phyloP scores from a whole-genome alignment of 768 basidiomycete genomes.

The Daedaleopsis nitida region DNA sequence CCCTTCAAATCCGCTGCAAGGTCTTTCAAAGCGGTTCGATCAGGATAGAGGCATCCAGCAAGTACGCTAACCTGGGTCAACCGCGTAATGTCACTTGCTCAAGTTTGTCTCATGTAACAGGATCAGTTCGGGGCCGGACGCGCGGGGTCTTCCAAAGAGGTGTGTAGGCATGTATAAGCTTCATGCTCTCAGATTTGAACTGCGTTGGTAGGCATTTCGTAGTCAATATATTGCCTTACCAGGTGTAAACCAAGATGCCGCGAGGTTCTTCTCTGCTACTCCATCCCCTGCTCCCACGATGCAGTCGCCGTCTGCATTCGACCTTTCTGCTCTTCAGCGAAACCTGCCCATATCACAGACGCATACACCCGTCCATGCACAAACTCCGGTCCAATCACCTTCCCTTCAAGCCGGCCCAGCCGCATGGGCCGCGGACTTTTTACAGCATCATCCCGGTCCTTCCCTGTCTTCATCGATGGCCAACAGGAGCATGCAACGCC shows the following conservation, averaged over 20 bases:
- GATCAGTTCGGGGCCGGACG: constrained; percentile 69
- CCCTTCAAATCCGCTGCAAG: constrained; percentile 80
- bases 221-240: constrained; percentile 46
- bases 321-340: constrained; percentile 56
- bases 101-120: constrained; percentile 34
- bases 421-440: constrained; percentile 69
- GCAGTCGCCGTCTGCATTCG: constrained; percentile 48
- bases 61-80: constrained; percentile 40
- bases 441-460: constrained; percentile 36
- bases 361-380: constrained; percentile 23
- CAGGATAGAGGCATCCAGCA: constrained; percentile 79
- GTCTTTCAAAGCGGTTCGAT: constrained; percentile 77
- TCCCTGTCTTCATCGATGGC: neutral
- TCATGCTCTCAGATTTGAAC: constrained; percentile 5
- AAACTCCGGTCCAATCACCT: constrained; percentile 24
- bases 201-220: constrained; percentile 55
- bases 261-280: constrained; percentile 60
- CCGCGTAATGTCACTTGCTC: neutral
- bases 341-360: constrained; percentile 42
- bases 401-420: constrained; percentile 30
- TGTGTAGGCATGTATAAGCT: constrained; percentile 32
- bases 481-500: constrained; percentile 3
- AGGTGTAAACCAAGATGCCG: constrained; percentile 62
- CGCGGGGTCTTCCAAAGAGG: constrained; percentile 66
- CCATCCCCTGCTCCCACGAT: constrained; percentile 32